These are phyloP conservation scores for Prunus yedoensis DNA, from an alignment of 331 rosid species.

Conservation along the genomic window DNA sequence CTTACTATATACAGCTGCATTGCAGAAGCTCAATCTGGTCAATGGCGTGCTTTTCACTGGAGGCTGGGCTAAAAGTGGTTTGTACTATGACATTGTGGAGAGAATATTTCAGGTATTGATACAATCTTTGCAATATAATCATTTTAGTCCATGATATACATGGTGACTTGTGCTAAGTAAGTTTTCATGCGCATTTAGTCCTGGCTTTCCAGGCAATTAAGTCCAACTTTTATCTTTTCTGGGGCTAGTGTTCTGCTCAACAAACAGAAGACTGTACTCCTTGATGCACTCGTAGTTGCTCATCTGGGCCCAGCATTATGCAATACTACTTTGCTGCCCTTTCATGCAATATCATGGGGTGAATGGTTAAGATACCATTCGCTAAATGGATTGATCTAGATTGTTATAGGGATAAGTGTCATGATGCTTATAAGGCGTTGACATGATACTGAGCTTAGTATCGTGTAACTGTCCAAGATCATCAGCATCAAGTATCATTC, in stretches of 20 bases:
- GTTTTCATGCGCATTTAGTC: background rate
- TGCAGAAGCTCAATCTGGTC: conserved; percentile 82
- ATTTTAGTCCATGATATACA: no score
- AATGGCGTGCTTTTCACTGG: conserved; percentile 94
- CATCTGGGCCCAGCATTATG: background rate
- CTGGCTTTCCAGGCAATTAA: background rate
- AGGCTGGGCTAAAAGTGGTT: conserved; percentile 74
- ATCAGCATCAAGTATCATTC: background rate
- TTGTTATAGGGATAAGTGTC: background rate
- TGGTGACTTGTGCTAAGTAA: no score
- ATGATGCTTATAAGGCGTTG: background rate
- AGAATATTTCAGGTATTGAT: conserved; percentile 61
- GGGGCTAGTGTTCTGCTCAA: background rate
- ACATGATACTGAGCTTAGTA: background rate
- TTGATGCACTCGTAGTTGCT: background rate
- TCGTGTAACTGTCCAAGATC: background rate
- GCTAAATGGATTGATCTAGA: background rate
- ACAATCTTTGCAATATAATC: background rate
- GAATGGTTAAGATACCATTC: no score
- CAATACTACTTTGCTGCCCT: no score
- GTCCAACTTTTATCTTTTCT: background rate
- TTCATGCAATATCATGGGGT: no score
- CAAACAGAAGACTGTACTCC: background rate
- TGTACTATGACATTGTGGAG: conserved; percentile 52
- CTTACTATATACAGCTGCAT: conserved; percentile 15